Conservation (phyloP, 768 basidiomycete genomes). For the Grammothele lineata region DNA sequence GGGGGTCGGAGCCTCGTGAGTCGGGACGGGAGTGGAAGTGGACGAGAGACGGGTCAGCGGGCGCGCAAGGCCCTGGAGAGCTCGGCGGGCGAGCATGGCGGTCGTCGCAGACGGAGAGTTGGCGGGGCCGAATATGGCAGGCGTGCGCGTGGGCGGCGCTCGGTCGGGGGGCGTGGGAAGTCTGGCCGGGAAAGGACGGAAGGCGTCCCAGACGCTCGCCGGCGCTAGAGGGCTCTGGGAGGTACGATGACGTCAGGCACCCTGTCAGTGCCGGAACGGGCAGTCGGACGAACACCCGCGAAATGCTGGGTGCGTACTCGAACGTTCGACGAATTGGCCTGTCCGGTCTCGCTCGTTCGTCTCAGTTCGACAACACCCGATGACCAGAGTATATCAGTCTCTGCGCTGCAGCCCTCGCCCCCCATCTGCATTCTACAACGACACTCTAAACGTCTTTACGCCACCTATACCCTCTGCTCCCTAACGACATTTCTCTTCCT, state of each 20-base stretch:
- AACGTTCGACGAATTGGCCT: conserved; percentile 12
- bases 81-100: conserved; percentile 26
- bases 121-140: conserved; percentile 9
- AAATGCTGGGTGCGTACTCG: neutral
- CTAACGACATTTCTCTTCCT: conserved; percentile 10
- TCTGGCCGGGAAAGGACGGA: conserved; percentile 4
- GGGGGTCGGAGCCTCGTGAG: conserved; percentile 19
- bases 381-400: conserved; percentile 8
- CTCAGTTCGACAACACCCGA: conserved; percentile 2
- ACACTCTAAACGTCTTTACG: conserved; percentile 1
- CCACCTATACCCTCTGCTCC: no score
- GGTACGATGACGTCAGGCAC: conserved; percentile 1
- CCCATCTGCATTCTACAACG: conserved; percentile 5
- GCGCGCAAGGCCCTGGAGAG: conserved; percentile 22
- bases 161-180: conserved; percentile 15
- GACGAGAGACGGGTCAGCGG: conserved; percentile 27
- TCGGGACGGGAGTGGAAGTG: conserved; percentile 19
- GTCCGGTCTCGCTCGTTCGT: conserved; percentile 7
- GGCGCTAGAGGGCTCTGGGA: no score
- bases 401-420: neutral
- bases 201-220: conserved; percentile 7
- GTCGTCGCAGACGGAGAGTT: conserved; percentile 6
- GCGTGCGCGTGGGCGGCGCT: neutral
- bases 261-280: no score
- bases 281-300: no score